A percentile compares a stretch with the other conserved stretches of the same genome.
phyloP scores from a whole-genome alignment of 116 monocot species.

The Phalaenopsis hybrid region DNA sequence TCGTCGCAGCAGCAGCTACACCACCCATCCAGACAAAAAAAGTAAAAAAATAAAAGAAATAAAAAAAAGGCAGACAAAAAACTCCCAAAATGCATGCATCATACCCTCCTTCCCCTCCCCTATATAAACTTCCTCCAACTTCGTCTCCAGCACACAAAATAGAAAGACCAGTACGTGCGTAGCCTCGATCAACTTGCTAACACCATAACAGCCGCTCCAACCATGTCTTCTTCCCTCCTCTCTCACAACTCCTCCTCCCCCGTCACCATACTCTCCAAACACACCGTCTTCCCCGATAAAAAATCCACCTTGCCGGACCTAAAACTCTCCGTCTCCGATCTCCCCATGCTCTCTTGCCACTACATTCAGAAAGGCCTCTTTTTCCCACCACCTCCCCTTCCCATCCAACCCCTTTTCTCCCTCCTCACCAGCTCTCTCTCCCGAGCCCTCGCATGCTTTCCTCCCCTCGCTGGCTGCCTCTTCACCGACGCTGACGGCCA shows the following conservation, averaged over 20 bases:
- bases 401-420: background rate
- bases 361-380: constrained; percentile 38
- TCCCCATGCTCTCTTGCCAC: constrained; percentile 15
- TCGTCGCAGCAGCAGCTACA: background rate
- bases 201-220: background rate
- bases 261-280: constrained; percentile 7
- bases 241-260: background rate
- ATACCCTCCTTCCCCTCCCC: background rate
- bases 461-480: constrained; percentile 28
- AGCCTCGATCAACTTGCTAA: background rate
- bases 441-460: constrained; percentile 19
- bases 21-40: background rate
- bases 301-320: background rate
- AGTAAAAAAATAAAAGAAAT: too few species aligned
- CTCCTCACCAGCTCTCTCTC: constrained; percentile 18
- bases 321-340: constrained; percentile 8
- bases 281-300: background rate
- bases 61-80: background rate
- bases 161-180: background rate
- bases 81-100: constrained; percentile 6
- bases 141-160: background rate
- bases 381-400: constrained; percentile 12
- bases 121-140: background rate
- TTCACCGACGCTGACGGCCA: background rate
- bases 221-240: background rate